Percentiles rank a stretch among this genome's conserved stretches.
phyloP scores from a whole-genome alignment of 805 yeast genomes.

The Schwanniomyces polymorphus region DNA sequence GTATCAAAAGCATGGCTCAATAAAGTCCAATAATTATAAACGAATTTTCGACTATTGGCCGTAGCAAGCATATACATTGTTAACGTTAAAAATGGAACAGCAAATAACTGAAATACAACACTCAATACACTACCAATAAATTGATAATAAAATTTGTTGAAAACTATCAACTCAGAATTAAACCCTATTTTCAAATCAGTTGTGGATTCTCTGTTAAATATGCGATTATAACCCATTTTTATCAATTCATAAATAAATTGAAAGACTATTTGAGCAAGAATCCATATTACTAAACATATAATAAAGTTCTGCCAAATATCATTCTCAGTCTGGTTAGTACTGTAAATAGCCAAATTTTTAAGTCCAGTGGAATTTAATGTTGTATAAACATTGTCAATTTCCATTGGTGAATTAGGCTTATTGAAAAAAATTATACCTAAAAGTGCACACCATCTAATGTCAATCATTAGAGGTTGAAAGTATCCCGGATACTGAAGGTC shows the following conservation, averaged over 20 bases:
- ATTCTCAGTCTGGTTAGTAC: conserved; percentile 19
- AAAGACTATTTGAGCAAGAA: conserved; percentile 18
- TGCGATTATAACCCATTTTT: conserved; percentile 1
- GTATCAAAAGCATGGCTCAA: conserved; percentile 21
- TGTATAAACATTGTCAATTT: conserved; percentile 38
- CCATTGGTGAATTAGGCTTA: conserved; percentile 7
- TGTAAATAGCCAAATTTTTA: conserved; percentile 32
- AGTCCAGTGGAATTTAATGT: conserved; percentile 44
- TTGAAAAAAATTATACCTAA: conserved; percentile 30
- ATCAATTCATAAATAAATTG: conserved; percentile 1
- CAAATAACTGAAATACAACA: conserved; percentile 33
- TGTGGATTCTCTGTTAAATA: conserved; percentile 2
- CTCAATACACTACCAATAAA: conserved; percentile 33
- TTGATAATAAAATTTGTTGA: conserved; percentile 18
- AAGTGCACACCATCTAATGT: conserved; percentile 58
- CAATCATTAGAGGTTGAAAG: conserved; percentile 53
- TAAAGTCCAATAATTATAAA: conserved; percentile 11
- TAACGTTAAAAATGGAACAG: conserved; percentile 44
- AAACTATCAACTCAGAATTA: conserved; percentile 7
- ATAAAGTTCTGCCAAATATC: conserved; percentile 47
- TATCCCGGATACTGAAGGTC: conserved; percentile 62
- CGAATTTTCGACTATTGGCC: conserved; percentile 15
- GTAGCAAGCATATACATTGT: conserved; percentile 31
- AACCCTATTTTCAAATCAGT: conserved; percentile 1
- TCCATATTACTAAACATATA: conserved; percentile 28